Evolutionary conservation across 1,284 basidiomycete genomes (phyloP).

Genomic region (Tylopilus orsonianus): DNA sequence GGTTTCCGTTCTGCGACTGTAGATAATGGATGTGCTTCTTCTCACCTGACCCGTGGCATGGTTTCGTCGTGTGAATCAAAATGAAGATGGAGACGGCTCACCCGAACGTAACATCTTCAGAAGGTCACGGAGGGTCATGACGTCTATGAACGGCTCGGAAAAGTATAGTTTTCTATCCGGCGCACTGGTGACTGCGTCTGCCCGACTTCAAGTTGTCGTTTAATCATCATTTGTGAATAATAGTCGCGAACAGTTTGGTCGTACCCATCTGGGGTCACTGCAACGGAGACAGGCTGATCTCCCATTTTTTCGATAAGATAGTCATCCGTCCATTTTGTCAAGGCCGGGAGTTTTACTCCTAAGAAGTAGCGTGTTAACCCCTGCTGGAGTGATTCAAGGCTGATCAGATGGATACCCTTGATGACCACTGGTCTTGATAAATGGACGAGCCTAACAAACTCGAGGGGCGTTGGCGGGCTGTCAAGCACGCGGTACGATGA

Average conservation of each 20-base stretch:
- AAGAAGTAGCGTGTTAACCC: conserved; percentile 4
- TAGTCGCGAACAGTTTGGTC: conserved; percentile 12
- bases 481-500: conserved; percentile 52
- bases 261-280: conserved; percentile 84
- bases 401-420: conserved; percentile 45
- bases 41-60: conserved; percentile 4
- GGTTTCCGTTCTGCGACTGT: conserved; percentile 90
- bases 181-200: conserved; percentile 72
- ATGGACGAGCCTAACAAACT: conserved; percentile 73
- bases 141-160: conserved; percentile 70
- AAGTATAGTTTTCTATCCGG: conserved; percentile 67
- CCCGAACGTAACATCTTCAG: conserved; percentile 46
- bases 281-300: conserved; percentile 62
- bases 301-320: conserved; percentile 62
- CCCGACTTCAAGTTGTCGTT: conserved; percentile 22
- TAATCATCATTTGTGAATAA: conserved; percentile 4
- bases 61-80: conserved; percentile 2
- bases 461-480: conserved; percentile 62
- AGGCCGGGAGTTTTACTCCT: conserved; percentile 45
- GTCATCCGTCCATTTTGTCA: conserved; percentile 57
- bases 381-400: background rate
- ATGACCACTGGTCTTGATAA: conserved; percentile 80
- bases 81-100: conserved; percentile 14
- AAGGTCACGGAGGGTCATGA: conserved; percentile 64
- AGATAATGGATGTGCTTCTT: conserved; percentile 60